A percentile compares a stretch with the other conserved stretches of the same genome.
These are phyloP conservation scores for Candida lessepsii DNA, from an alignment of 805 yeast genomes.

Conservation along the genomic window DNA sequence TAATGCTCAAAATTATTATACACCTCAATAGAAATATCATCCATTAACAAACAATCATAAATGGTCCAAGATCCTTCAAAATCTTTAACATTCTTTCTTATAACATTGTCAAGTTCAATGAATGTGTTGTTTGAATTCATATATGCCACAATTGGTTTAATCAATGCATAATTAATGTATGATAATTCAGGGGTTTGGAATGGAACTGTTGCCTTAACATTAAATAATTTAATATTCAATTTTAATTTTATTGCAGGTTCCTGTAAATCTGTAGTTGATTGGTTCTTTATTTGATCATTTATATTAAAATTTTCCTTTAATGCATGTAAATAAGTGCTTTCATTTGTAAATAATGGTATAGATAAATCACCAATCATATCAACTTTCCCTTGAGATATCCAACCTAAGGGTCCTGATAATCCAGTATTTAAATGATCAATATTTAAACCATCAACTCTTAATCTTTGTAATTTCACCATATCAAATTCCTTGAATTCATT, in stretches of 20 bases:
- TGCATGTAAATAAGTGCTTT: constrained; percentile 3
- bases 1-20: constrained; percentile 88
- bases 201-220: constrained; percentile 88
- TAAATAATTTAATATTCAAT: constrained; percentile 72
- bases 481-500: constrained; percentile 34
- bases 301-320: constrained; percentile 6
- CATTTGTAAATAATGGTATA: constrained; percentile 47
- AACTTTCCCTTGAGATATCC: constrained; percentile 91
- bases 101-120: constrained; percentile 81
- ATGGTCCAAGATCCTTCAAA: constrained; percentile 97
- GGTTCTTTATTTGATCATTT: not conserved
- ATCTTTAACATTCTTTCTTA: constrained; percentile 74
- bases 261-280: not conserved
- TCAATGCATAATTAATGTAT: constrained; percentile 88
- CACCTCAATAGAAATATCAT: constrained; percentile 83
- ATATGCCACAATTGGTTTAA: constrained; percentile 93
- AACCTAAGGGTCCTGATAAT: constrained; percentile 91
- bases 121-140: constrained; percentile 87
- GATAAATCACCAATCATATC: constrained; percentile 91
- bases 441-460: constrained; percentile 80
- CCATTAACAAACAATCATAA: constrained; percentile 88
- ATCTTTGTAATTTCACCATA: constrained; percentile 52
- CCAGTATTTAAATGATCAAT: constrained; percentile 91
- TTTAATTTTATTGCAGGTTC: constrained; percentile 67
- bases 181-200: constrained; percentile 82